phyloP scores from a whole-genome alignment of 768 basidiomycete species.

The Kwoniella heveanensis region DNA sequence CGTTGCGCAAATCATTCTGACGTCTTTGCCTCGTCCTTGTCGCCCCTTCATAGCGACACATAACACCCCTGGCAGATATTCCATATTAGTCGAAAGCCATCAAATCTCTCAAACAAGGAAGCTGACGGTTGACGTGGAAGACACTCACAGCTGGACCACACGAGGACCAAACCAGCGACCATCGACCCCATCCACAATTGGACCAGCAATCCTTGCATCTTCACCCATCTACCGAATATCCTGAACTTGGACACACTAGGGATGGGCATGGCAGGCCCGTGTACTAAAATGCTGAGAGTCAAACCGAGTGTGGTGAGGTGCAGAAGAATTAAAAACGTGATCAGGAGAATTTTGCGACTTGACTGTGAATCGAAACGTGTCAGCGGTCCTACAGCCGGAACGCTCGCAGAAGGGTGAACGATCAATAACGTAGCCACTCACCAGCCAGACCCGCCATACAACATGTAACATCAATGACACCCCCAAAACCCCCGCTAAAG shows the following conservation, averaged over 20 bases:
- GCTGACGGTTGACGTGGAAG: not conserved
- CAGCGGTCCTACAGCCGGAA: not conserved
- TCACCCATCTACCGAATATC: slow-evolving; percentile 3
- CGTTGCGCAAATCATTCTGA: not conserved
- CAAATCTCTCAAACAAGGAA: no score
- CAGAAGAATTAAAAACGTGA: not conserved
- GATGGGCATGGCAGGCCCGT: not conserved
- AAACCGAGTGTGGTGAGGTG: not conserved
- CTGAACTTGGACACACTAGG: slow-evolving; percentile 1
- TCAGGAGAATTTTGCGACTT: not conserved
- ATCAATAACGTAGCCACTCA: not conserved
- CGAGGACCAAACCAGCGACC: not conserved
- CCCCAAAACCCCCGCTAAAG: not conserved
- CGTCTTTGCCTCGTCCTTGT: not conserved
- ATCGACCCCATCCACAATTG: not conserved
- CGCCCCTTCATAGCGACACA: not conserved
- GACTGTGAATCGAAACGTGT: not conserved
- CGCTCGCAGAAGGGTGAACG: no score
- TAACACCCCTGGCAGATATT: not conserved
- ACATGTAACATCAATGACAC: not conserved
- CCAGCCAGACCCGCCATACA: slow-evolving; percentile 3
- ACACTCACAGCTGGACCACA: not conserved
- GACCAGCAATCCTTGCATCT: slow-evolving; percentile 2
- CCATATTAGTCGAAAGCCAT: no score
- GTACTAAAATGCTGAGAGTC: not conserved